Conservation (phyloP, 345 rosid genomes). For the Salix exigua region DNA sequence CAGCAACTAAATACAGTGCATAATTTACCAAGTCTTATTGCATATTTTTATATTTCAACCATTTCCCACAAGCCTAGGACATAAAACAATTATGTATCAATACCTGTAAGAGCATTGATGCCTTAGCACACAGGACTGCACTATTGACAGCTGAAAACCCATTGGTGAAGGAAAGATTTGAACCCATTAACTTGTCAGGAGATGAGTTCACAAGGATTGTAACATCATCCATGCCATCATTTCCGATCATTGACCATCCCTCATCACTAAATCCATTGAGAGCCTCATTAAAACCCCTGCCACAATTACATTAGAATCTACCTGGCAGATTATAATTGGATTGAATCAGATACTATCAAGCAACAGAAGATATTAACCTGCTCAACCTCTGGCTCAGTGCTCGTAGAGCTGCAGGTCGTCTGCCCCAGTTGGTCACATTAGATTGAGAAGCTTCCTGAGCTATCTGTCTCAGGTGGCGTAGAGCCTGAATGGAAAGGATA, state of each 20-base stretch:
- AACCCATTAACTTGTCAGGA: constrained; percentile 92
- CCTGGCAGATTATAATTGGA: not conserved
- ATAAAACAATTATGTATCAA: constrained; percentile 6
- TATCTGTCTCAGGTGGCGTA: constrained; percentile 92
- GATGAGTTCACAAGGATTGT: constrained; percentile 90
- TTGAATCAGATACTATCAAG: not conserved
- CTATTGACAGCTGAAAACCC: constrained; percentile 83
- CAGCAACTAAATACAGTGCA: not conserved
- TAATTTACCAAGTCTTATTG: not conserved
- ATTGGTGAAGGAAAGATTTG: constrained; percentile 70
- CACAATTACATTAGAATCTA: constrained; percentile 7
- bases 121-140: constrained; percentile 88
- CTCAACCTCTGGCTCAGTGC: constrained; percentile 94
- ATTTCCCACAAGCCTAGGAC: not conserved
- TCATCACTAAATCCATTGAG: constrained; percentile 93
- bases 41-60: not conserved
- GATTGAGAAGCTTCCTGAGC: constrained; percentile 88
- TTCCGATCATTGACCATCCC: constrained; percentile 94
- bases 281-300: constrained; percentile 97
- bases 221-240: constrained; percentile 94
- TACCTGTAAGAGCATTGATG: constrained; percentile 98
- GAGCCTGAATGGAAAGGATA: constrained; percentile 45
- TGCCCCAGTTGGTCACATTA: constrained; percentile 80
- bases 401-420: constrained; percentile 92
- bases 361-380: constrained; percentile 49